These are phyloP conservation scores for Ogataea pilisensis DNA, from an alignment of 805 yeast genomes.

Conservation along the genomic window DNA sequence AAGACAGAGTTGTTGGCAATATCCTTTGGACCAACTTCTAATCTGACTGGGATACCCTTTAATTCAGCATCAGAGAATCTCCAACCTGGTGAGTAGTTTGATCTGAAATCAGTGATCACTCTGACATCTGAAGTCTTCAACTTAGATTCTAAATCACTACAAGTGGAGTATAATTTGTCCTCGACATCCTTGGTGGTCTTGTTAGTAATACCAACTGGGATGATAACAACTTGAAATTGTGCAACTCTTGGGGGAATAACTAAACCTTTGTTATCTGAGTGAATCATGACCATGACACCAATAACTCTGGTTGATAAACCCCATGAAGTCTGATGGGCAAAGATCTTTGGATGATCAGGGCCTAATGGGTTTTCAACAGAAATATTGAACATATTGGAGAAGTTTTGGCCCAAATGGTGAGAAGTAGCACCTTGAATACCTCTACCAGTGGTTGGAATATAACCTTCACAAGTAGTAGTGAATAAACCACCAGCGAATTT, in stretches of 20 bases:
- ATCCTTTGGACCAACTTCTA: conserved; percentile 97
- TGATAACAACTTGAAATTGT: conserved; percentile 83
- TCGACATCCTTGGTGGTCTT: conserved; percentile 78
- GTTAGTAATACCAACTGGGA: conserved; percentile 92
- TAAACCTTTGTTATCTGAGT: conserved; percentile 96
- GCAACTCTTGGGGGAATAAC: conserved; percentile 98
- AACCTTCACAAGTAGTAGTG: conserved; percentile 96
- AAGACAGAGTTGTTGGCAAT: conserved; percentile 72
- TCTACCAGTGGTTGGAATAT: conserved; percentile 97
- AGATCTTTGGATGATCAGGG: conserved; percentile 74
- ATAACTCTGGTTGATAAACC: conserved; percentile 97
- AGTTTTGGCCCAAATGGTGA: conserved; percentile 96
- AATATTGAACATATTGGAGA: conserved; percentile 97
- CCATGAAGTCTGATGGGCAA: conserved; percentile 98
- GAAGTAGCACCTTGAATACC: conserved; percentile 99
- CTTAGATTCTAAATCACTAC: conserved; percentile 60
- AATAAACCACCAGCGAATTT: conserved; percentile 97
- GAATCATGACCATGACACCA: conserved; percentile 99
- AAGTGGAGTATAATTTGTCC: conserved; percentile 62
- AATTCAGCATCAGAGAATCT: conserved; percentile 96
- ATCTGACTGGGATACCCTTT: conserved; percentile 89
- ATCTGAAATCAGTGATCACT: conserved; percentile 83
- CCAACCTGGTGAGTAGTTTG: conserved; percentile 97
- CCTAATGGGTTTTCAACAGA: conserved; percentile 95
- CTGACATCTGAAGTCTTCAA: conserved; percentile 64